phyloP scores from a whole-genome alignment of 169 alveolate genomes.

The Eimeria sp. region DNA sequence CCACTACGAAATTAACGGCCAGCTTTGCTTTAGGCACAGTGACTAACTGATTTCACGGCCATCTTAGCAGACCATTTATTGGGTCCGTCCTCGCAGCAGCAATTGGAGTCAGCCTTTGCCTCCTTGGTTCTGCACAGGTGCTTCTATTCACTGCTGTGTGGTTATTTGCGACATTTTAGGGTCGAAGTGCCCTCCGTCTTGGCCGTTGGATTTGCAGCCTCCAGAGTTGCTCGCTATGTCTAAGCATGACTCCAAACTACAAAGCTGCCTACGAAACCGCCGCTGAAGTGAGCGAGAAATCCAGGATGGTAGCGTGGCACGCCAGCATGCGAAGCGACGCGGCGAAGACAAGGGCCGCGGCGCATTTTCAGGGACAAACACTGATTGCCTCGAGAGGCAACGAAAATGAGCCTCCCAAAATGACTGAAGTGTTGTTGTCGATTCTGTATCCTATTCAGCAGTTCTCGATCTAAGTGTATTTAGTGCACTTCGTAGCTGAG shows the following conservation, averaged over 20 bases:
- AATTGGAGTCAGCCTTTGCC: background rate
- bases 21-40: background rate
- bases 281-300: conserved; percentile 49
- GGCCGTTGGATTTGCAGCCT: conserved; percentile 76
- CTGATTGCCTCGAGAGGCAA: background rate
- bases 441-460: background rate
- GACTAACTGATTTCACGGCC: background rate
- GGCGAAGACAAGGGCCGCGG: background rate
- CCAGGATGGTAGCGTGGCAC: background rate
- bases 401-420: background rate
- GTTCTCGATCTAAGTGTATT: background rate
- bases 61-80: background rate
- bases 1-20: background rate
- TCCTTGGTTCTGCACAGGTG: background rate
- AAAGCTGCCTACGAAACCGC: conserved; percentile 80
- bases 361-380: background rate
- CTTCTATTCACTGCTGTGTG: background rate
- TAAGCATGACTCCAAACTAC: conserved; percentile 71
- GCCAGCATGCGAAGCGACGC: background rate
- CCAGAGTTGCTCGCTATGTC: conserved; percentile 51
- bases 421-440: background rate
- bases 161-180: conserved; percentile 33
- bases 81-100: conserved; percentile 1
- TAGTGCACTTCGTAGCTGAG: background rate
- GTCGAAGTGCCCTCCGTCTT: conserved; percentile 76